Evolutionary conservation across 768 basidiomycete genomes (phyloP), one percentile per base, ranked within the genome.

Genomic region (Tylopilus intermedius): DNA sequence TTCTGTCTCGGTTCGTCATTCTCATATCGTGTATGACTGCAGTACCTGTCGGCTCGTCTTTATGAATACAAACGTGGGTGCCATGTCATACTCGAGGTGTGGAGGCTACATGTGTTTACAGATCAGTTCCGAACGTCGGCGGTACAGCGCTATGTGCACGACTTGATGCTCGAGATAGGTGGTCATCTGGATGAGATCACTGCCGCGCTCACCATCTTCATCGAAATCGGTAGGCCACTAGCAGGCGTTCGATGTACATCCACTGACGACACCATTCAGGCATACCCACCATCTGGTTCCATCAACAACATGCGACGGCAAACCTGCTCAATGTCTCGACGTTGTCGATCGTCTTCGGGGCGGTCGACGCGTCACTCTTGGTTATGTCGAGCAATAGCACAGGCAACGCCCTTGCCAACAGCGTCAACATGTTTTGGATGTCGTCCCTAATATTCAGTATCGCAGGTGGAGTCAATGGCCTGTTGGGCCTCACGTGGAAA

Each of bases 351-450:
- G 75, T 79, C 62, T 79, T 79, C 57, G 76, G 74, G 11, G 73
- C 66, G n/a, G 77, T 79, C 40, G 75, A 78, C 6, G 79, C 78
- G 15, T 73, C 75, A 9, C 74, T 77, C 1, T 58, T 79, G 64
- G 75, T 68, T 49, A 76, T 72, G 54, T 77, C 79, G 3, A 72
- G 59, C 50, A 53, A 59, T 14, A 58, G 45, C 40, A 72, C 61
- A 11, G 68, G 62, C 5, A 69, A 22, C 6, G 37, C 64, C 2
- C 57, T 78, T 5, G 64, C 72, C 32, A 63, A 69, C 21, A 63
- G 68, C 6, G 79, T 79, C 40, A 79, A 80, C 55, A 68, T 68
- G 8, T 77, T 80, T 56, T 80, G 79, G 78, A 78, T 80, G 62
- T 75, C 74, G 1, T 79, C 78, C 1, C 55, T 79, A 54, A 67